Conservation (phyloP, 192 early-diverging fungal species). For the Entophlyctis helioformis region DNA sequence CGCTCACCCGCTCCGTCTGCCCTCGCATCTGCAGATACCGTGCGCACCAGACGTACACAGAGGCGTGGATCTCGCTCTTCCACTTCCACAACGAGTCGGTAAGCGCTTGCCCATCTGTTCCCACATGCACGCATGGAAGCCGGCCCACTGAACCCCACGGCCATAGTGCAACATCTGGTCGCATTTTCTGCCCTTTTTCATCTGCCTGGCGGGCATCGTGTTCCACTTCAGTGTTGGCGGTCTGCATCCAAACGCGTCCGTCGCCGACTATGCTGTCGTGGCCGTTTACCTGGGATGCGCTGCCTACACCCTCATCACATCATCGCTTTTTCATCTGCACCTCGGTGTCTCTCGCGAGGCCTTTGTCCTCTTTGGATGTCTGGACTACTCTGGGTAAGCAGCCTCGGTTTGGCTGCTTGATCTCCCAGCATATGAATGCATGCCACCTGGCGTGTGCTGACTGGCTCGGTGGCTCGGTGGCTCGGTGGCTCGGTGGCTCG, state of each 20-base stretch:
- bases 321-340: constrained; percentile 16
- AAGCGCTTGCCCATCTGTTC: too few relatives aligned
- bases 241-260: too few relatives aligned
- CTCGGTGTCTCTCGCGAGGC: constrained; percentile 10
- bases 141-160: too few relatives aligned
- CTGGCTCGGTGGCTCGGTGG: too few relatives aligned
- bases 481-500: too few relatives aligned
- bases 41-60: constrained; percentile 5
- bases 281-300: neutral
- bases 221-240: too few relatives aligned
- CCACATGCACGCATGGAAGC: too few relatives aligned
- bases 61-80: constrained; percentile 15
- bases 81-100: constrained; percentile 21
- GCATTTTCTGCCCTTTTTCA: neutral
- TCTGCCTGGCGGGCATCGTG: too few relatives aligned
- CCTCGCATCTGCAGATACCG: constrained; percentile 1
- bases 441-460: too few relatives aligned
- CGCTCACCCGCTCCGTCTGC: too few relatives aligned
- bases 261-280: constrained; percentile 6
- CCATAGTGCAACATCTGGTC: constrained; percentile 1
- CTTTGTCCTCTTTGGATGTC: constrained; percentile 12
- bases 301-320: constrained; percentile 3
- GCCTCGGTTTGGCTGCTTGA: neutral
- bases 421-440: neutral
- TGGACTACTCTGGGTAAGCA: constrained; percentile 16